Evolutionary conservation across 176 grass and related monocot genomes (phyloP).

Genomic region (Oryza coarctata): DNA sequence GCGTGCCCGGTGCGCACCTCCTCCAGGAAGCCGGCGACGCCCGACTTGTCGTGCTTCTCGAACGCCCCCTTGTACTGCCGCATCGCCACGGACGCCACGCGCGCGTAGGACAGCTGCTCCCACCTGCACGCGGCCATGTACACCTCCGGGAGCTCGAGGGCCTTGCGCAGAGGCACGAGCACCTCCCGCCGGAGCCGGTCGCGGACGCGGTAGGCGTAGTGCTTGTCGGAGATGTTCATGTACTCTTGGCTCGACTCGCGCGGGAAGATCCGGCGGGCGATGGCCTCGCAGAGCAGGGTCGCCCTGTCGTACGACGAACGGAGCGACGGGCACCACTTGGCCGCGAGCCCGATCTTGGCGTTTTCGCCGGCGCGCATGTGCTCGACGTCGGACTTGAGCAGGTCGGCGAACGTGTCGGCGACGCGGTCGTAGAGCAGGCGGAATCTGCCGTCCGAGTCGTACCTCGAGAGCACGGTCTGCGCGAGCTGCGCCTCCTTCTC

Average conservation of each 20-base stretch:
- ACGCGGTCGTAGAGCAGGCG: constrained; percentile 46
- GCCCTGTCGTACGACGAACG: constrained; percentile 55
- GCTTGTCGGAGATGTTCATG: constrained; percentile 30
- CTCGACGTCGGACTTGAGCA: constrained; percentile 47
- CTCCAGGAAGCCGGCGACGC: not conserved
- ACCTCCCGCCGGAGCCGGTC: constrained; percentile 45
- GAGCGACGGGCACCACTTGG: constrained; percentile 71
- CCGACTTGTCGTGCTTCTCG: constrained; percentile 46
- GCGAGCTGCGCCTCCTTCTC: not conserved
- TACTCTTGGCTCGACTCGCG: constrained; percentile 38
- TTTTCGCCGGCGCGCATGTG: constrained; percentile 27
- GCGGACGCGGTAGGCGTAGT: constrained; percentile 55
- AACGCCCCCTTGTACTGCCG: constrained; percentile 31
- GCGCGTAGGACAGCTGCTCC: not conserved
- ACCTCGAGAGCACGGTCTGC: constrained; percentile 20
- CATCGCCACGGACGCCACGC: not conserved
- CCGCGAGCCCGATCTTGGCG: constrained; percentile 35
- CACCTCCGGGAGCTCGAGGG: constrained; percentile 52
- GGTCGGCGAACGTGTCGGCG: constrained; percentile 45
- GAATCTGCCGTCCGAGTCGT: constrained; percentile 37
- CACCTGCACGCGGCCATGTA: constrained; percentile 53
- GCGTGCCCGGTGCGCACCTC: not conserved
- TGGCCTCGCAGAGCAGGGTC: constrained; percentile 64
- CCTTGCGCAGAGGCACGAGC: constrained; percentile 49
- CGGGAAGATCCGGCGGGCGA: constrained; percentile 55